Evolutionary conservation across 2,329 filamentous ascomycete genomes (phyloP).

Genomic region (Aureobasidium sp.): DNA sequence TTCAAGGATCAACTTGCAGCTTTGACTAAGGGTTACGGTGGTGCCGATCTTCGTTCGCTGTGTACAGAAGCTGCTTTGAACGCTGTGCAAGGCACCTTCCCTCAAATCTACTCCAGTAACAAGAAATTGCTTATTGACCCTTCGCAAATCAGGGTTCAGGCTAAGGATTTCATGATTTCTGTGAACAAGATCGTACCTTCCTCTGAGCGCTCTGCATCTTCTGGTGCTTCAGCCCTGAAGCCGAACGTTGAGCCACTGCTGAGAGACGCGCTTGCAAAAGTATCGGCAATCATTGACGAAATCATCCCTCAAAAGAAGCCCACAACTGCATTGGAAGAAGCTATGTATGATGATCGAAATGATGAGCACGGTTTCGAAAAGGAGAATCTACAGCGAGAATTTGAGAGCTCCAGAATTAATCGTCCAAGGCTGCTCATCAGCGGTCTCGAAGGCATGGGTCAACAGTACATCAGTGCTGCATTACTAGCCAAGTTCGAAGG

Average conservation of each 20-base stretch:
- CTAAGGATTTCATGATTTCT: slow-evolving; percentile 95
- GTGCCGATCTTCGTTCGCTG: slow-evolving; percentile 85
- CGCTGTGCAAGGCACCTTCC: slow-evolving; percentile 89
- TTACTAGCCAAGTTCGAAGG: slow-evolving; percentile 87
- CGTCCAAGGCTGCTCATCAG: slow-evolving; percentile 78
- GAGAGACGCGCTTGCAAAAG: slow-evolving; percentile 60
- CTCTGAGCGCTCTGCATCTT: slow-evolving; percentile 81
- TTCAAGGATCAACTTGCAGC: slow-evolving; percentile 83
- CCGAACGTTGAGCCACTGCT: slow-evolving; percentile 76
- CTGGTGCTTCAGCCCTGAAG: slow-evolving; percentile 73
- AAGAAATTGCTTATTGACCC: slow-evolving; percentile 87
- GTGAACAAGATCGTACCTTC: slow-evolving; percentile 95
- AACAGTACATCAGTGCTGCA: slow-evolving; percentile 78
- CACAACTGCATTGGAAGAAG: slow-evolving; percentile 84
- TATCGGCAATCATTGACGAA: slow-evolving; percentile 59
- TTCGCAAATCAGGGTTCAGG: slow-evolving; percentile 72
- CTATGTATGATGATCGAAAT: slow-evolving; percentile 82
- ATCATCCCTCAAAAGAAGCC: slow-evolving; percentile 80
- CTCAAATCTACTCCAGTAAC: slow-evolving; percentile 87
- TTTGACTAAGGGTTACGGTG: slow-evolving; percentile 91
- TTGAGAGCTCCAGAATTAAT: slow-evolving; percentile 82
- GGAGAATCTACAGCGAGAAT: slow-evolving; percentile 63
- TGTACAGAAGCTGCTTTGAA: slow-evolving; percentile 96
- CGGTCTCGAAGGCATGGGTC: slow-evolving; percentile 85
- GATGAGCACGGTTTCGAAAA: slow-evolving; percentile 76